A percentile compares a stretch with the other conserved stretches of the same genome.
phyloP scores from a whole-genome alignment of 2,329 filamentous ascomycete genomes.

The Colletotrichum trifolii region DNA sequence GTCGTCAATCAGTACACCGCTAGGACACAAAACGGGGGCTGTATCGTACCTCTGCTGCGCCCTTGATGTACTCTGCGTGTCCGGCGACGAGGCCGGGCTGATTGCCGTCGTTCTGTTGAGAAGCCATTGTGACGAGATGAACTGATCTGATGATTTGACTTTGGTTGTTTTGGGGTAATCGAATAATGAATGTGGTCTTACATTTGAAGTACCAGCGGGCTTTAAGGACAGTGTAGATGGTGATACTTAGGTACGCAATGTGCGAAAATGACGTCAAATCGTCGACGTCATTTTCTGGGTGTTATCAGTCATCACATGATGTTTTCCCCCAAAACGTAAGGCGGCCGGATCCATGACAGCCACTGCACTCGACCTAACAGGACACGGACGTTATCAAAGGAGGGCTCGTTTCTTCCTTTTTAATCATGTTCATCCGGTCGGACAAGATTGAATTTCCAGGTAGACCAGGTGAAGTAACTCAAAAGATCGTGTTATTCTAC shows the following conservation, averaged over 20 bases:
- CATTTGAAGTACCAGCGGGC: neutral
- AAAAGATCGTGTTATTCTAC: neutral
- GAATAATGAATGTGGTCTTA: too few species aligned
- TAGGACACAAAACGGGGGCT: neutral
- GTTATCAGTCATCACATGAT: slow-evolving; percentile 27
- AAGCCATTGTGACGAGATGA: slow-evolving; percentile 15
- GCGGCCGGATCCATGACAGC: neutral
- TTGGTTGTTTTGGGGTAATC: too few species aligned
- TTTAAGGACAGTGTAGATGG: slow-evolving; percentile 13
- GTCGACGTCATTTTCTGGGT: slow-evolving; percentile 26
- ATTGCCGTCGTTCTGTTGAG: slow-evolving; percentile 41
- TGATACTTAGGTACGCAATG: slow-evolving; percentile 9
- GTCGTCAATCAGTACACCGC: neutral
- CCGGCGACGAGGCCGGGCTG: slow-evolving; percentile 69
- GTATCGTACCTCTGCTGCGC: slow-evolving; percentile 67
- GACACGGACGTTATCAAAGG: neutral
- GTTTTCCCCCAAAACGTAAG: neutral
- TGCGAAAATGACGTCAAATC: slow-evolving; percentile 27
- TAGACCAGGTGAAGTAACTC: neutral
- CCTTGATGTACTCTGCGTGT: slow-evolving; percentile 77
- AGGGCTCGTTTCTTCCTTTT: too few species aligned
- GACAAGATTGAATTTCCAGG: neutral
- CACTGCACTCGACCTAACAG: neutral
- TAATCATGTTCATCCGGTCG: slow-evolving; percentile 3
- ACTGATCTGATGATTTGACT: neutral